phyloP scores from a whole-genome alignment of 257 asterid species.

The Gentiana dahurica region DNA sequence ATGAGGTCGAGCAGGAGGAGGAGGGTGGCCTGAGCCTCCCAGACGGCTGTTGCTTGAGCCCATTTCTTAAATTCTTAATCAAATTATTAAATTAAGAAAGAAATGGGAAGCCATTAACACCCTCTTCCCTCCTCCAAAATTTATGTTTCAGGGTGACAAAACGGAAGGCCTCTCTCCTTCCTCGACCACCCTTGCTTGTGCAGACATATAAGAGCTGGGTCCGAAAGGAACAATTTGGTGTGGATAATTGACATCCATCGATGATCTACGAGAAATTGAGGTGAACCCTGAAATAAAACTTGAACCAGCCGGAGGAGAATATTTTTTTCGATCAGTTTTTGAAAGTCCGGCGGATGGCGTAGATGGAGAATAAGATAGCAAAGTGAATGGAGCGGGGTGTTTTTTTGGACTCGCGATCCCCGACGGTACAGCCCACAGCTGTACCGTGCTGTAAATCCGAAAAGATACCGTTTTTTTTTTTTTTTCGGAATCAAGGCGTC shows the following conservation, averaged over 20 bases:
- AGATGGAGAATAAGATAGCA: too few relatives aligned
- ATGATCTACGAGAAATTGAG: conserved; percentile 61
- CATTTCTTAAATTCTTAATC: conserved; percentile 5
- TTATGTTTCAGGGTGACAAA: conserved; percentile 2
- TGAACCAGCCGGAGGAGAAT: conserved; percentile 93
- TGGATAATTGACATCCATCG: conserved; percentile 39
- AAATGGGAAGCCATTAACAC: not conserved
- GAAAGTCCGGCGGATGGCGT: conserved; percentile 32
- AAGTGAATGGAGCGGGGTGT: too few relatives aligned
- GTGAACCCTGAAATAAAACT: conserved; percentile 92
- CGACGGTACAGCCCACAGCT: too few relatives aligned
- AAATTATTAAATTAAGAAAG: not conserved
- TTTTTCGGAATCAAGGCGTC: too few relatives aligned
- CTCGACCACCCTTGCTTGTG: conserved; percentile 86
- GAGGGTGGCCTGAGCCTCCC: conserved; percentile 10
- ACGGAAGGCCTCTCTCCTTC: conserved; percentile 14
- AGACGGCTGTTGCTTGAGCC: conserved; percentile 23
- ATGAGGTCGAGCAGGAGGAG: conserved; percentile 2
- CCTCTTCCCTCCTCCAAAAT: conserved; percentile 4
- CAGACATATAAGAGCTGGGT: conserved; percentile 74
- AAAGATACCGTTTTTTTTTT: too few relatives aligned
- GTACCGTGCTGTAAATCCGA: too few relatives aligned
- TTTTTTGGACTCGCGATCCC: too few relatives aligned
- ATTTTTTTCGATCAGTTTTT: conserved; percentile 54
- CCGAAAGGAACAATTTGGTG: conserved; percentile 53